Percentiles rank a stretch among this genome's conserved stretches.
These are phyloP conservation scores for Candida koratica DNA, from an alignment of 805 yeast species.

Conservation along the genomic window DNA sequence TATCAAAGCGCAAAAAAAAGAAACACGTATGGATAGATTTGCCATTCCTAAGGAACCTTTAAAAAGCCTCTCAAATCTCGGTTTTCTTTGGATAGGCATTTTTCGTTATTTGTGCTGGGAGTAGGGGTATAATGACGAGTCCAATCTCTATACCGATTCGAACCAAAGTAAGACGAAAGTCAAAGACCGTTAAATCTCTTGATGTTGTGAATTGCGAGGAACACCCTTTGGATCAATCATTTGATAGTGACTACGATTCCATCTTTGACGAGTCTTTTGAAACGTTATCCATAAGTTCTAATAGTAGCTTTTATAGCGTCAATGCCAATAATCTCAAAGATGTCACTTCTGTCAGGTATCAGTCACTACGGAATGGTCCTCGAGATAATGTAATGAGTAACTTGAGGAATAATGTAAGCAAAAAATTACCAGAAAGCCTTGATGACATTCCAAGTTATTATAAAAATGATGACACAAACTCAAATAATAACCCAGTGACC, in stretches of 20 bases:
- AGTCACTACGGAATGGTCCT: conserved; percentile 1
- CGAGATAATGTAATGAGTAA: background rate
- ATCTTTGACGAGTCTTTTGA: conserved; percentile 14
- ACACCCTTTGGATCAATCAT: conserved; percentile 4
- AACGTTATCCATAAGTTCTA: conserved; percentile 5
- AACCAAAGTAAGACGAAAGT: background rate
- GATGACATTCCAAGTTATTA: background rate
- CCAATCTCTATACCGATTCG: conserved; percentile 4
- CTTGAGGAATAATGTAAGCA: background rate
- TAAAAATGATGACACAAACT: background rate
- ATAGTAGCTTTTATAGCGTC: conserved; percentile 1
- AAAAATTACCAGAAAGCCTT: background rate
- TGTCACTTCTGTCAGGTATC: background rate
- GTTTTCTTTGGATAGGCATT: background rate
- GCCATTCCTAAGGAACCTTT: conserved; percentile 5
- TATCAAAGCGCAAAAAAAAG: conserved; percentile 7
- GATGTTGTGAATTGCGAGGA: conserved; percentile 4
- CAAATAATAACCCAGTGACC: background rate
- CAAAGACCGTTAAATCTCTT: conserved; percentile 2
- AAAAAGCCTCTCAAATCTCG: background rate
- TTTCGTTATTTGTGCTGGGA: background rate
- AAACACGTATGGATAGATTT: background rate
- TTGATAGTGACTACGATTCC: conserved; percentile 10
- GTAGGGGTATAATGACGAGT: conserved; percentile 3
- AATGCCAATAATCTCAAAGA: background rate